Evolutionary conservation across 2,329 filamentous ascomycete genomes (phyloP).

Genomic region (Penicillium capsulatum): DNA sequence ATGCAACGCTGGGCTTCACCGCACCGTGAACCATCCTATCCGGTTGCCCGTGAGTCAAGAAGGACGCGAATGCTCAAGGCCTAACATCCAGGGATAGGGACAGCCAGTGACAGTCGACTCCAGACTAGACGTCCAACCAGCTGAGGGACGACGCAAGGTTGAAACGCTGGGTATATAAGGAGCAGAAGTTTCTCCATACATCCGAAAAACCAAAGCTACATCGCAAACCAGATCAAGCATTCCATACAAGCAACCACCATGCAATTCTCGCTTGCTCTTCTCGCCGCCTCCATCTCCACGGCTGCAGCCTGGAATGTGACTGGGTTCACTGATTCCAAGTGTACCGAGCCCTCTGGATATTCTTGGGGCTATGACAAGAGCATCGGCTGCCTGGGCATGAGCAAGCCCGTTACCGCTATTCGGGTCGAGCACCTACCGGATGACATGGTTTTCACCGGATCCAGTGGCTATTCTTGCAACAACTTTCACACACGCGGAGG

Average conservation of each 20-base stretch:
- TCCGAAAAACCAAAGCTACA: too few relatives aligned
- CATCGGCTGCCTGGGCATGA: conserved; percentile 4
- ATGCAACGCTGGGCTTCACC: too few relatives aligned
- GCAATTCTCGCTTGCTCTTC: conserved; percentile 1
- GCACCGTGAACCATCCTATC: too few relatives aligned
- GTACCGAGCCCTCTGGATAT: conserved; percentile 1
- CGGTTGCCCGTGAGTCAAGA: too few relatives aligned
- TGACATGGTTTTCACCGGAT: conserved; percentile 4
- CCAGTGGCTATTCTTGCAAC: conserved; percentile 5
- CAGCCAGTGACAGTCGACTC: too few relatives aligned
- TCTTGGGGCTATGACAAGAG: neutral
- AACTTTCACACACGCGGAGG: neutral
- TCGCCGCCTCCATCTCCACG: conserved; percentile 3
- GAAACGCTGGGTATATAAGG: too few relatives aligned
- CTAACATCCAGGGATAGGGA: too few relatives aligned
- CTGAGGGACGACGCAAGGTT: too few relatives aligned
- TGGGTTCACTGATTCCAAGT: conserved; percentile 4
- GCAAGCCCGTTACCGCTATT: neutral
- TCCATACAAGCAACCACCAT: conserved; percentile 1
- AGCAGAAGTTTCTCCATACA: too few relatives aligned
- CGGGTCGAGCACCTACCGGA: conserved; percentile 5
- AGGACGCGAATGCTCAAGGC: too few relatives aligned
- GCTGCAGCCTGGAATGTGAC: conserved; percentile 7
- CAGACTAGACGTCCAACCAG: too few relatives aligned
- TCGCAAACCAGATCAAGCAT: too few relatives aligned